Evolutionary conservation across 1,139 yeast species (phyloP).

Genomic region (Hansenula sp.): DNA sequence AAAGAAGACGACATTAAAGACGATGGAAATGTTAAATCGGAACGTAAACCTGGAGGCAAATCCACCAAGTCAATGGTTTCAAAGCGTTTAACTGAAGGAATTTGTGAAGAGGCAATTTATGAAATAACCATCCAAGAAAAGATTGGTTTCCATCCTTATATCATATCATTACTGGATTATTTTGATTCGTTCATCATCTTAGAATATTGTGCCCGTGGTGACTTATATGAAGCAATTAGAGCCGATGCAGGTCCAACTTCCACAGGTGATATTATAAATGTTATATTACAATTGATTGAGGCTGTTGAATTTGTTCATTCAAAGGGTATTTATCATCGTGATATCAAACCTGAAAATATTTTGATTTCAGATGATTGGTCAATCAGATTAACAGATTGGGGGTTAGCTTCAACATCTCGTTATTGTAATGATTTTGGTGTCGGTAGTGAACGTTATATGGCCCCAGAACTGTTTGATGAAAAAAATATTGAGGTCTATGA

Average conservation of each 20-base stretch:
- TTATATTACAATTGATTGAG: slow-evolving; percentile 69
- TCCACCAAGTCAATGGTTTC: slow-evolving; percentile 28
- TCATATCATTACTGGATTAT: slow-evolving; percentile 67
- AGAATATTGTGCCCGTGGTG: slow-evolving; percentile 91
- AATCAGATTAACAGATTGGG: slow-evolving; percentile 88
- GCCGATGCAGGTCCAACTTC: slow-evolving; percentile 78
- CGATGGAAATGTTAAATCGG: slow-evolving; percentile 21
- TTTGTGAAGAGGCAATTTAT: slow-evolving; percentile 66
- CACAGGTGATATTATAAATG: slow-evolving; percentile 69
- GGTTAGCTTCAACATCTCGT: slow-evolving; percentile 70
- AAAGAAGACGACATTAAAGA: slow-evolving; percentile 28
- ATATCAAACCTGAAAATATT: slow-evolving; percentile 87
- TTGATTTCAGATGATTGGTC: slow-evolving; percentile 76
- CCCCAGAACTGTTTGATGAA: slow-evolving; percentile 80
- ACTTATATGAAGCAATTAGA: slow-evolving; percentile 87
- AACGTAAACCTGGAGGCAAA: slow-evolving; percentile 13
- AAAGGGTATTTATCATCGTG: slow-evolving; percentile 76
- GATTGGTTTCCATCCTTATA: slow-evolving; percentile 51
- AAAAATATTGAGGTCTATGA: slow-evolving; percentile 60
- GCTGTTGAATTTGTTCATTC: slow-evolving; percentile 79
- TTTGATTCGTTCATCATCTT: slow-evolving; percentile 79
- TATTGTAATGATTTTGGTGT: slow-evolving; percentile 79
- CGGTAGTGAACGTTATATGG: slow-evolving; percentile 96
- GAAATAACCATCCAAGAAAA: slow-evolving; percentile 74
- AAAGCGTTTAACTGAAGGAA: slow-evolving; percentile 28